Percentiles rank a stretch among this genome's conserved stretches.
Evolutionary conservation across 1,284 basidiomycete species (phyloP).

Genomic region (Apiotrichum laibachii): DNA sequence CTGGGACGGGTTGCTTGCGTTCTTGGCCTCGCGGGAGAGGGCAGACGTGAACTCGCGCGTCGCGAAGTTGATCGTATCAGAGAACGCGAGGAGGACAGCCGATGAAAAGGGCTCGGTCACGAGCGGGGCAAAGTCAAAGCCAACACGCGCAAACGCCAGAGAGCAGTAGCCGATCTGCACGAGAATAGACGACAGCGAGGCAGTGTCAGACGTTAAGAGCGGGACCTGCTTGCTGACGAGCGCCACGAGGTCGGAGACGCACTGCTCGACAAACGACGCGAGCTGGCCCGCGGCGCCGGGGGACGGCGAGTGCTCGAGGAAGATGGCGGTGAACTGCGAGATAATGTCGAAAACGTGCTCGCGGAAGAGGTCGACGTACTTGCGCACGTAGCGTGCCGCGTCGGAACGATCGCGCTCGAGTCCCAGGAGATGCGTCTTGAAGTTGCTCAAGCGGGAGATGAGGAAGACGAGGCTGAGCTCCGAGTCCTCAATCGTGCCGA

Average conservation of each 20-base stretch:
- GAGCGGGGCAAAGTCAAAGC: slow-evolving; percentile 72
- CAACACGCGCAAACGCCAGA: slow-evolving; percentile 86
- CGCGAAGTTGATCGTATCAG: slow-evolving; percentile 52
- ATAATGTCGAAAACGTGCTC: slow-evolving; percentile 89
- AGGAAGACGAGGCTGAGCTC: slow-evolving; percentile 69
- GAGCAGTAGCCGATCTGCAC: slow-evolving; percentile 91
- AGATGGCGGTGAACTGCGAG: slow-evolving; percentile 83
- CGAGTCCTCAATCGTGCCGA: slow-evolving; percentile 63
- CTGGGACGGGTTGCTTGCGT: slow-evolving; percentile 25
- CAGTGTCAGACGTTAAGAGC: slow-evolving; percentile 57
- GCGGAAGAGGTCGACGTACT: slow-evolving; percentile 85
- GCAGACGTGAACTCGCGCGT: slow-evolving; percentile 32
- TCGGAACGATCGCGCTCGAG: slow-evolving; percentile 58
- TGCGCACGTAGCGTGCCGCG: slow-evolving; percentile 71
- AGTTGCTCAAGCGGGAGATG: slow-evolving; percentile 60
- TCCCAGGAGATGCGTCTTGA: slow-evolving; percentile 52
- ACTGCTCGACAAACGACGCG: slow-evolving; percentile 56
- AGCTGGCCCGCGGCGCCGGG: slow-evolving; percentile 55
- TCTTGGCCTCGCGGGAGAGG: slow-evolving; percentile 31
- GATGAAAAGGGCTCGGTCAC: slow-evolving; percentile 65
- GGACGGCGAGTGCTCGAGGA: slow-evolving; percentile 61
- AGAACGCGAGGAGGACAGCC: slow-evolving; percentile 57
- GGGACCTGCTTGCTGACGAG: slow-evolving; percentile 53
- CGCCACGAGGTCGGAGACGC: slow-evolving; percentile 59
- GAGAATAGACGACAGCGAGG: slow-evolving; percentile 74